phyloP scores from a whole-genome alignment of 2,329 filamentous ascomycete species.

The Aspergillus nomiae region DNA sequence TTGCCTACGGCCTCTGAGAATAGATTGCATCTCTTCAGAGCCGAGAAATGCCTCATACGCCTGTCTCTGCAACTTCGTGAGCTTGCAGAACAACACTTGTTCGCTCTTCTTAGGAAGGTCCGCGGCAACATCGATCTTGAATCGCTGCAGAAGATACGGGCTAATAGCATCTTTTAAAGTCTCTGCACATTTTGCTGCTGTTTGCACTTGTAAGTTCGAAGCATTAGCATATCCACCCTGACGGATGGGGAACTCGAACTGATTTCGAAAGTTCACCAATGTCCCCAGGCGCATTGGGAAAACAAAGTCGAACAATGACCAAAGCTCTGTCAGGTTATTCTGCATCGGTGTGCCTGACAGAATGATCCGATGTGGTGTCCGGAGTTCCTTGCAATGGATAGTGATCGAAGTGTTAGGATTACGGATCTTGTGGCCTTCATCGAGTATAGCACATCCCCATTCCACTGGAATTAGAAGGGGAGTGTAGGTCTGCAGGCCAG shows the following conservation, averaged over 20 bases:
- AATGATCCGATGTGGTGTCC: slow-evolving; percentile 87
- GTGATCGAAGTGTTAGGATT: slow-evolving; percentile 96
- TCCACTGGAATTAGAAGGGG: slow-evolving; percentile 78
- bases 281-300: slow-evolving; percentile 95
- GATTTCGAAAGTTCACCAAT: slow-evolving; percentile 82
- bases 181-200: slow-evolving; percentile 89
- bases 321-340: slow-evolving; percentile 91
- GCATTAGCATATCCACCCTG: slow-evolving; percentile 95
- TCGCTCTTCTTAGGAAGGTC: slow-evolving; percentile 96
- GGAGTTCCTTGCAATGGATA: slow-evolving; percentile 89
- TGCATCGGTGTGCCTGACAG: slow-evolving; percentile 97
- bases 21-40: slow-evolving; percentile 83
- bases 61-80: slow-evolving; percentile 76
- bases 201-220: slow-evolving; percentile 90
- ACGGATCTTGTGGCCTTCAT: slow-evolving; percentile 97
- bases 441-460: slow-evolving; percentile 92
- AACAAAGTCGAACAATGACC: slow-evolving; percentile 97
- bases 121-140: slow-evolving; percentile 91
- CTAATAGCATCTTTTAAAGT: slow-evolving; percentile 92
- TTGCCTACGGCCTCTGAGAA: slow-evolving; percentile 72
- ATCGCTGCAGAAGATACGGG: slow-evolving; percentile 86
- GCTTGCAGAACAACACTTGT: slow-evolving; percentile 92
- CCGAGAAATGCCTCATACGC: slow-evolving; percentile 79
- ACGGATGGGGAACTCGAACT: slow-evolving; percentile 93
- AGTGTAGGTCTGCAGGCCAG: slow-evolving; percentile 89